Conservation (phyloP, 1,139 yeast genomes). For the Saccharomyces pastorianus region DNA sequence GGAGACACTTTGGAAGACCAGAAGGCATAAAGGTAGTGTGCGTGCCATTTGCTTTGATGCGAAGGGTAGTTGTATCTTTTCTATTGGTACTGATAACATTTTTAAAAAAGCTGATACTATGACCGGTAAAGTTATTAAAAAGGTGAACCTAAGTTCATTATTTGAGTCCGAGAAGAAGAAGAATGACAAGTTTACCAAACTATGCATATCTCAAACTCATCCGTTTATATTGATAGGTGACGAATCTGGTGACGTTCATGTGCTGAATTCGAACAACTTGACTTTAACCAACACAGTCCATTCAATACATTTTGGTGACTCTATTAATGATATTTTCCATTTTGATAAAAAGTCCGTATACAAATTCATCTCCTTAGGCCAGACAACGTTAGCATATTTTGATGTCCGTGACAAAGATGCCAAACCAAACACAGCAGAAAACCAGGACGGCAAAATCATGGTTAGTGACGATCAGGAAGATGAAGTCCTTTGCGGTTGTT, state of each 20-base stretch:
- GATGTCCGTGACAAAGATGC: constrained; percentile 54
- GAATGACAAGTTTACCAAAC: constrained; percentile 42
- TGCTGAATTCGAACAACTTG: constrained; percentile 50
- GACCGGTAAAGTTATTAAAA: constrained; percentile 69
- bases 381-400: constrained; percentile 71
- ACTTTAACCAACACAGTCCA: constrained; percentile 38
- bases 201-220: constrained; percentile 57
- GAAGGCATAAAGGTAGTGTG: constrained; percentile 85
- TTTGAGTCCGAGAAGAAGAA: background rate
- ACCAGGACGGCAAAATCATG: constrained; percentile 39
- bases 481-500: constrained; percentile 70
- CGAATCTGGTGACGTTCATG: constrained; percentile 60
- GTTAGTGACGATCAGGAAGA: constrained; percentile 87
- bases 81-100: constrained; percentile 75
- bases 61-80: constrained; percentile 41
- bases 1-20: constrained; percentile 67
- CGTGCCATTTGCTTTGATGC: constrained; percentile 63
- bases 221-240: constrained; percentile 68
- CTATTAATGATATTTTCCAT: constrained; percentile 64
- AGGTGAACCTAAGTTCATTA: constrained; percentile 32
- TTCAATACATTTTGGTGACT: constrained; percentile 57
- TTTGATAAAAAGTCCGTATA: constrained; percentile 67
- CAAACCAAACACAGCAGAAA: constrained; percentile 13
- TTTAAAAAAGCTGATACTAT: constrained; percentile 65
- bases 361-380: constrained; percentile 73